Evolutionary conservation across 495 filamentous ascomycete species (phyloP).

Genomic region (Aspergillus mulundensis): DNA sequence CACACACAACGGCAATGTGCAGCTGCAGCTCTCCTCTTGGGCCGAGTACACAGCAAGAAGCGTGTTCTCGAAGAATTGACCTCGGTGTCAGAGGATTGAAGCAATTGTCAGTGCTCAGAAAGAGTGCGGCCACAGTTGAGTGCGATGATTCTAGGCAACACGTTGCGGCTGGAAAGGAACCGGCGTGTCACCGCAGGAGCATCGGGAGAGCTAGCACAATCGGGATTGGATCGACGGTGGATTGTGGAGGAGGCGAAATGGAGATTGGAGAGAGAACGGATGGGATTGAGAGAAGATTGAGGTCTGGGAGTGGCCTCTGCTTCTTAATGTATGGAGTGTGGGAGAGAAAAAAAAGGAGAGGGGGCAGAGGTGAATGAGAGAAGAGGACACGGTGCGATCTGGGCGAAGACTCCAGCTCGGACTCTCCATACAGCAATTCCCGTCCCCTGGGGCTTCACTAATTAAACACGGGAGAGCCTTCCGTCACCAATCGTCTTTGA

Average conservation of each 20-base stretch:
- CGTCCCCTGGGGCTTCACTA: conserved; percentile 7
- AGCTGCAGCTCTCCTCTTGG: not conserved
- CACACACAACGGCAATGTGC: conserved; percentile 4
- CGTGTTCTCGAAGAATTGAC: not conserved
- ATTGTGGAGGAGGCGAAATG: conserved; percentile 8
- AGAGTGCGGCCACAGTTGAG: not conserved
- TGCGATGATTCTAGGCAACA: conserved; percentile 9
- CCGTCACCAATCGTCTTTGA: not conserved
- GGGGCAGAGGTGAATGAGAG: conserved; percentile 26
- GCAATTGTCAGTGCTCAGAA: not conserved
- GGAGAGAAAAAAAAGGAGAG: conserved; percentile 17
- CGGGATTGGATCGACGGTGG: conserved; percentile 4
- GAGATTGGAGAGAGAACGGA: conserved; percentile 10
- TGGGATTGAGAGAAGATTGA: not conserved
- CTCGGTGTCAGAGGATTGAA: not conserved
- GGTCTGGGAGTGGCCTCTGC: not conserved
- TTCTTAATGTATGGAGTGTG: not conserved
- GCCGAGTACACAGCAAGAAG: not conserved
- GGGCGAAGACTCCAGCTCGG: not conserved
- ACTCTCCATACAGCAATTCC: conserved; percentile 2
- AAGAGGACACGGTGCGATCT: conserved; percentile 14
- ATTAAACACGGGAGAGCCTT: conserved; percentile 2
- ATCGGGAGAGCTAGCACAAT: conserved; percentile 15
- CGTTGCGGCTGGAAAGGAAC: conserved; percentile 13
- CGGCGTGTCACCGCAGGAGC: conserved; percentile 19